Conservation (phyloP, 306 rosid species). For the Carpinus viminea region DNA sequence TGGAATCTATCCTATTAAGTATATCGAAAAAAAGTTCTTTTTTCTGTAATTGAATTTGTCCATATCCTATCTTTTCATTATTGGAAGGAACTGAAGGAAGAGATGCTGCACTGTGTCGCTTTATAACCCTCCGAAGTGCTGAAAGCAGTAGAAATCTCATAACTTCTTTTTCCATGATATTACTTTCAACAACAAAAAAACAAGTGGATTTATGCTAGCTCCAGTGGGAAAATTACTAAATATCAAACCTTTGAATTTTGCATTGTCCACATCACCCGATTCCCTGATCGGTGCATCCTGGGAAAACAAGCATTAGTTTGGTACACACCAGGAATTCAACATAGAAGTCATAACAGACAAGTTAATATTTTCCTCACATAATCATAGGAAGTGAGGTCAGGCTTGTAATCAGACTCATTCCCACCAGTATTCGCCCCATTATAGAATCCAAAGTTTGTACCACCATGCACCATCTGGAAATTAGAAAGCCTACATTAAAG, state of each 20-base stretch:
- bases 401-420: constrained; percentile 63
- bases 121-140: constrained; percentile 77
- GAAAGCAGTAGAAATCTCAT: constrained; percentile 40
- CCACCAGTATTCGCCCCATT: constrained; percentile 82
- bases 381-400: constrained; percentile 94
- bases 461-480: constrained; percentile 92
- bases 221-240: constrained; percentile 1
- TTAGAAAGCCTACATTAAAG: constrained; percentile 29
- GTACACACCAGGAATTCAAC: constrained; percentile 18
- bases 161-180: constrained; percentile 26
- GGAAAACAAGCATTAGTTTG: constrained; percentile 26
- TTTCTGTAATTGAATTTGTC: constrained; percentile 58
- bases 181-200: background rate
- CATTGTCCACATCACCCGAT: constrained; percentile 79
- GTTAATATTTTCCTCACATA: constrained; percentile 57
- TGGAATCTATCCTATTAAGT: constrained; percentile 45
- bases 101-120: constrained; percentile 47
- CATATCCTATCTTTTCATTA: constrained; percentile 63
- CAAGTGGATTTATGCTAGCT: background rate
- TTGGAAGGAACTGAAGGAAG: constrained; percentile 69
- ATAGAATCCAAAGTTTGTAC: constrained; percentile 93
- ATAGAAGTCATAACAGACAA: constrained; percentile 13
- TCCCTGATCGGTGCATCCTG: constrained; percentile 98
- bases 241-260: constrained; percentile 68
- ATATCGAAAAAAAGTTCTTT: constrained; percentile 53